Evolutionary conservation across 2,329 filamentous ascomycete species (phyloP).

Genomic region (Penicillium capsulatum): DNA sequence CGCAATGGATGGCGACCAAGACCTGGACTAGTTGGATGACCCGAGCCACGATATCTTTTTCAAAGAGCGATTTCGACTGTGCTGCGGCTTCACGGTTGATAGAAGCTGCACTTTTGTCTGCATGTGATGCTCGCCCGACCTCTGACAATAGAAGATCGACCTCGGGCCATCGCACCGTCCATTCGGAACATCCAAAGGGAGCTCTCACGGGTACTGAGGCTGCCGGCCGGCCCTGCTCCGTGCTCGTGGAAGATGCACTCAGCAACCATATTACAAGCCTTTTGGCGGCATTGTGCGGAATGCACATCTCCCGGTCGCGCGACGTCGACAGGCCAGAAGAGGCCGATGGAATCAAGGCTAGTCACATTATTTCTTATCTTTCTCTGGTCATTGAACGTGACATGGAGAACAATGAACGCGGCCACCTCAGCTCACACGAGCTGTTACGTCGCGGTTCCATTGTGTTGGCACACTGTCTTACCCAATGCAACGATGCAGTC

Average conservation of each 20-base stretch:
- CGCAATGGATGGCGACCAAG: slow-evolving; percentile 41
- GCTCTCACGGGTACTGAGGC: slow-evolving; percentile 7
- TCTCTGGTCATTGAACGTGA: slow-evolving; percentile 23
- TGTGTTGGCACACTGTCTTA: slow-evolving; percentile 28
- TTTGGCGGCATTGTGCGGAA: slow-evolving; percentile 35
- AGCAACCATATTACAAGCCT: slow-evolving; percentile 37
- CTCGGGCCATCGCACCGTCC: neutral
- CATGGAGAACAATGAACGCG: slow-evolving; percentile 12
- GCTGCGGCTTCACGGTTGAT: slow-evolving; percentile 31
- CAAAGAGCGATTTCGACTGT: slow-evolving; percentile 32
- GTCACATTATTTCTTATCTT: slow-evolving; percentile 24
- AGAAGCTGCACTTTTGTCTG: slow-evolving; percentile 32
- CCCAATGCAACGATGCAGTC: slow-evolving; percentile 25
- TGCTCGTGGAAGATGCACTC: slow-evolving; percentile 35
- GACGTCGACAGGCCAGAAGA: slow-evolving; percentile 11
- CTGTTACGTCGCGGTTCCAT: slow-evolving; percentile 33
- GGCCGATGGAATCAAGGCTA: slow-evolving; percentile 21
- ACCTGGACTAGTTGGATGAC: slow-evolving; percentile 36
- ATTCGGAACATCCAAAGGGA: no score
- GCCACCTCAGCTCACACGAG: slow-evolving; percentile 18
- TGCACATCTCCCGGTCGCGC: slow-evolving; percentile 34
- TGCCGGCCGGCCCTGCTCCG: slow-evolving; percentile 23
- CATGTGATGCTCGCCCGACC: slow-evolving; percentile 17
- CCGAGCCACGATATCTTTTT: slow-evolving; percentile 36
- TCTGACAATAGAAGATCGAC: neutral